Evolutionary conservation across 805 yeast genomes (phyloP), one percentile per base, ranked within the genome.

Genomic region (Candida morakotiae): DNA sequence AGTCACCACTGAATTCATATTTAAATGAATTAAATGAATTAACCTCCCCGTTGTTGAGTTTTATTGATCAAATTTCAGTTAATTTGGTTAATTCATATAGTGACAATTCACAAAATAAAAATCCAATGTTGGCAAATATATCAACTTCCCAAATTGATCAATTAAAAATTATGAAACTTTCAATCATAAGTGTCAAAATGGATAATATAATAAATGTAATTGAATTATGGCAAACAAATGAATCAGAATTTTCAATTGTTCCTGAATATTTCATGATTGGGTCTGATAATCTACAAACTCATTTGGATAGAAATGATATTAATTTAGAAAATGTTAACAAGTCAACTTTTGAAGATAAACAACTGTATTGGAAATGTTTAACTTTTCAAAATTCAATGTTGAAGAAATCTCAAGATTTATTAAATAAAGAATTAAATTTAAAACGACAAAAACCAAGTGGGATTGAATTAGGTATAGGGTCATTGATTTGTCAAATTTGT

Each of bases 251-350:
- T 3, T 62, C 66, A 1, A 46, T 51, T 2, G 46, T 55, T 1
- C 48, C 67, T 0, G 75, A 71, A 32, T 58, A 63, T 32, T 53
- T 56, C 30, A 54, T 75, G 55, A 39, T 60, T 37, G 71, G 71
- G 8, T 62, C 70, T 1, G 74, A 72, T 21, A 68, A 66, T 35
- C 50, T 71, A 15, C 69, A 74, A 38, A 61, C 64, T 0, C 53
- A 65, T n/a, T 35, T 75, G 9, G 75, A 71, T 26, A 57, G 69
- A 33, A 43, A 51, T 19, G 62, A 53, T 31, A 34, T 49, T 6
- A 36, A 31, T 26, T 25, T 21, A 4, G 34, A 34, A 1, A 24
- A 38, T 4, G 33, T 28, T 4, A 21, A 40, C 3, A 33, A 21
- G 3, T 21, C 29, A 3, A 2, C 11, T 4, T 7, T 3, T 7